These are phyloP conservation scores for Globisporangium ultimum DNA, from an alignment of 352 stramenopile genomes.

Conservation along the genomic window DNA sequence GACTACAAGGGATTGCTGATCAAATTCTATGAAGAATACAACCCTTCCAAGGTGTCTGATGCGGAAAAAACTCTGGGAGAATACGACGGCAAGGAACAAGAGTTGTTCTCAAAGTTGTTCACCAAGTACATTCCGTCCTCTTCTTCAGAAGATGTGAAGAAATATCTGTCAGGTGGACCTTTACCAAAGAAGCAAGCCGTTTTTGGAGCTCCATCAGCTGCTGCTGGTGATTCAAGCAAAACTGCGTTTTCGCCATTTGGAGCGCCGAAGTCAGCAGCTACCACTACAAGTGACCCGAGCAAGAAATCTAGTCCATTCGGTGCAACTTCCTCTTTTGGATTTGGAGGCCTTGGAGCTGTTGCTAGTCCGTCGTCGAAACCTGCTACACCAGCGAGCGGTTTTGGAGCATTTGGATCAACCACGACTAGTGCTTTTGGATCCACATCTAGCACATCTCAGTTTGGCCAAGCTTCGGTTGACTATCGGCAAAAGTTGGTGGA, in stretches of 20 bases:
- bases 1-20: constrained; percentile 52
- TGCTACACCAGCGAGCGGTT: constrained; percentile 3
- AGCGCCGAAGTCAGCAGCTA: constrained; percentile 6
- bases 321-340: constrained; percentile 4
- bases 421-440: constrained; percentile 2
- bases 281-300: constrained; percentile 1
- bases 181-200: constrained; percentile 30
- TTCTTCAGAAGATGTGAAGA: constrained; percentile 55
- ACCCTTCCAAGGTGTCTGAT: constrained; percentile 37
- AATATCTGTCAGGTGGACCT: constrained; percentile 50
- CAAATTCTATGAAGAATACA: constrained; percentile 69
- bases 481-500: constrained; percentile 71
- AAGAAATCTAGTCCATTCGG: constrained; percentile 30
- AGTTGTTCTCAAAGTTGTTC: constrained; percentile 60
- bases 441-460: constrained; percentile 21
- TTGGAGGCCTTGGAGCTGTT: constrained; percentile 1
- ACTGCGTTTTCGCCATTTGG: constrained; percentile 18
- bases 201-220: constrained; percentile 16
- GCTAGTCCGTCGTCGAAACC: constrained; percentile 1
- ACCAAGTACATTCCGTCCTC: constrained; percentile 53
- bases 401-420: constrained; percentile 18
- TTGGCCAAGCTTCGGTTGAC: constrained; percentile 40
- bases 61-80: constrained; percentile 51
- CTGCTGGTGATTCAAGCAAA: constrained; percentile 2
- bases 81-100: constrained; percentile 55